These are phyloP conservation scores for Ramaria rubella DNA, from an alignment of 768 basidiomycete genomes.

Conservation along the genomic window DNA sequence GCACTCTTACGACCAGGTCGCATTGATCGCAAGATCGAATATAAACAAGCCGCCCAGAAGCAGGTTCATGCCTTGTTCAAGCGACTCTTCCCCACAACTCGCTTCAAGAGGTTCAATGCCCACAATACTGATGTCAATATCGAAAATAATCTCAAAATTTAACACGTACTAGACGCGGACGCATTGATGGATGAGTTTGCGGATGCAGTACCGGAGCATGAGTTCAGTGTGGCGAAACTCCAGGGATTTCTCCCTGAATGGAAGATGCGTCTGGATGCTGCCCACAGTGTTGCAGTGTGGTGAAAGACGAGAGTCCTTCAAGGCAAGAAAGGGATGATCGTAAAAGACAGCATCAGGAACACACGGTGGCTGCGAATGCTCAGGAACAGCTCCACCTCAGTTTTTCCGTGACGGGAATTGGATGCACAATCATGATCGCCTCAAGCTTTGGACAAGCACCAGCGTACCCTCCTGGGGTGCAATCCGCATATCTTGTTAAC, in stretches of 20 bases:
- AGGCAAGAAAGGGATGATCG: constrained; percentile 26
- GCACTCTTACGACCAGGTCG: constrained; percentile 52
- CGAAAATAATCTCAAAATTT: background rate
- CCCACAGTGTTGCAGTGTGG: constrained; percentile 30
- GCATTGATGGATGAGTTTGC: constrained; percentile 39
- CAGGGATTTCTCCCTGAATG: constrained; percentile 49
- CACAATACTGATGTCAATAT: too few relatives aligned
- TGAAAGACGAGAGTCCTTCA: constrained; percentile 32
- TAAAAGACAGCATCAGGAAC: constrained; percentile 25
- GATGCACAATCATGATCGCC: background rate
- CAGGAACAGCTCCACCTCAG: constrained; percentile 16
- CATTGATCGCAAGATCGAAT: constrained; percentile 48
- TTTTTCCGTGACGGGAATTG: background rate
- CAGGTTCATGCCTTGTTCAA: constrained; percentile 45
- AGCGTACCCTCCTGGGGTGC: too few relatives aligned
- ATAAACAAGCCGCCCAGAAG: constrained; percentile 39
- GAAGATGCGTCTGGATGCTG: constrained; percentile 24
- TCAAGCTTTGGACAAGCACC: too few relatives aligned
- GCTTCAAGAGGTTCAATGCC: too few relatives aligned
- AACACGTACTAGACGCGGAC: background rate
- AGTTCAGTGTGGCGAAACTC: constrained; percentile 54
- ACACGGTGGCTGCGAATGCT: constrained; percentile 24
- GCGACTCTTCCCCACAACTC: constrained; percentile 44
- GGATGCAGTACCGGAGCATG: constrained; percentile 35
- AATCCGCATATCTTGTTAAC: too few relatives aligned